Evolutionary conservation across 495 filamentous ascomycete species (phyloP), one percentile per base, ranked within the genome.

Genomic region (Emericellopsis terricola): DNA sequence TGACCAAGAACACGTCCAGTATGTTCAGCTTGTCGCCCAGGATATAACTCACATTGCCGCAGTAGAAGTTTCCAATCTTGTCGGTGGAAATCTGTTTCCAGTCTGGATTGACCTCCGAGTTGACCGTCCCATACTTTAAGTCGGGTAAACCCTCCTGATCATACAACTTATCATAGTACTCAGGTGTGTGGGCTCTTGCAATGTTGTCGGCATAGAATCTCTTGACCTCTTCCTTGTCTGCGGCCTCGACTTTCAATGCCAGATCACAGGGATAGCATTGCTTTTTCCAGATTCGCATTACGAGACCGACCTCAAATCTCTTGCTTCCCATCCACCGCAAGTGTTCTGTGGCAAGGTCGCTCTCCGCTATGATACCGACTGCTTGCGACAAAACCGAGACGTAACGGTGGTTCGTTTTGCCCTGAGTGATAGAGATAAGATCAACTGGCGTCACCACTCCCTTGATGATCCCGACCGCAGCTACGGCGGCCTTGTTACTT

Each of bases 301-400:
- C 48, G 40, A 92, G 75, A 5, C 89, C 89, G 39, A 73, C 77
- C 5, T 80, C 85, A 41, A 97, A 97, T 32, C 89, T 70, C 21
- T 69, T 63, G 19, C 65, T 66, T 15, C 89, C 89, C 73, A 97
- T 80, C 86, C 86, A 97, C 14, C 89, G 71, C 26, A 96, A 51
- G 44, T 91, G 60, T 38, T 96, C 89, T 1, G 89, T 97, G 2
- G 68, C 83, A 10, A 97, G 56, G 51, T 97, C 89, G 16, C 65
- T 62, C 41, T 96, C 89, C 0, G 89, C 87, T 9, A 97, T 73
- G 38, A 94, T 78, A 19, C 89, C 89, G 27, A 87, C 65, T 2
- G 83, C 74, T 50, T 96, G 87, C 3, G 83, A 92, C 21, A 96
- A 66, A 60, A 97, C 94, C 9, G 81, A 91, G 8, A 94, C 53